These are phyloP conservation scores for Wickerhamiella vanderwaltii DNA, from an alignment of 805 yeast genomes.

Conservation along the genomic window DNA sequence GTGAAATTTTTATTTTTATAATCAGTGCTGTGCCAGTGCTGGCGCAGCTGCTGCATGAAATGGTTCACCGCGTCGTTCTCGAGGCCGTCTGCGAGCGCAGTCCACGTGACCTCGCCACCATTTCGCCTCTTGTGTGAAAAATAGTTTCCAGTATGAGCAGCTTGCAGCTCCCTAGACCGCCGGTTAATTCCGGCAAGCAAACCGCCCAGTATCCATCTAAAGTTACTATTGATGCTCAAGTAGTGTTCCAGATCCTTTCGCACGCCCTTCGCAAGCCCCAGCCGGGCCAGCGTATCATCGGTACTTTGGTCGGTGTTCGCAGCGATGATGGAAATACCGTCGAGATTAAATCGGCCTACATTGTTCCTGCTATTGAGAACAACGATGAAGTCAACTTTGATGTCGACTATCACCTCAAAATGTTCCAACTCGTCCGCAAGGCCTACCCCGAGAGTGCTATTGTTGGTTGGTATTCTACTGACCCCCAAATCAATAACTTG, in stretches of 20 bases:
- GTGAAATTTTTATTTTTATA: no score
- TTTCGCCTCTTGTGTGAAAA: conserved; percentile 2
- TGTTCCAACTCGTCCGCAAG: conserved; percentile 59
- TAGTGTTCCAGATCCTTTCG: conserved; percentile 65
- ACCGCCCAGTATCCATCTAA: conserved; percentile 20
- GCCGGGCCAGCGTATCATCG: conserved; percentile 52
- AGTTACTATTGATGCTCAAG: conserved; percentile 53
- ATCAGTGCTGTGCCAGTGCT: no score
- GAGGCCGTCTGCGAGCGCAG: not conserved
- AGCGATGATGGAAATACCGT: conserved; percentile 72
- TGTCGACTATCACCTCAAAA: conserved; percentile 58
- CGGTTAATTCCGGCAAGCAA: conserved; percentile 19
- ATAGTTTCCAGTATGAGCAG: conserved; percentile 11
- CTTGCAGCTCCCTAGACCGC: conserved; percentile 16
- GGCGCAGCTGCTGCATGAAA: no score
- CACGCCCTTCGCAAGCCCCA: conserved; percentile 47
- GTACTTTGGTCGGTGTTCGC: conserved; percentile 69
- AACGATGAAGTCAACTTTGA: conserved; percentile 69
- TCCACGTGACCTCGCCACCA: conserved; percentile 3
- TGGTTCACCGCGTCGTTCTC: no score
- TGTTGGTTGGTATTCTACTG: conserved; percentile 70
- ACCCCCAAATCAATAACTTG: conserved; percentile 49
- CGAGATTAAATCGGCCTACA: conserved; percentile 61
- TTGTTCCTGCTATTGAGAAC: conserved; percentile 67
- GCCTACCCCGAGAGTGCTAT: conserved; percentile 69